Evolutionary conservation across 148 eudicot genomes (phyloP), one percentile per base, ranked within the genome.

Genomic region (Rhododendron ferrugineum): DNA sequence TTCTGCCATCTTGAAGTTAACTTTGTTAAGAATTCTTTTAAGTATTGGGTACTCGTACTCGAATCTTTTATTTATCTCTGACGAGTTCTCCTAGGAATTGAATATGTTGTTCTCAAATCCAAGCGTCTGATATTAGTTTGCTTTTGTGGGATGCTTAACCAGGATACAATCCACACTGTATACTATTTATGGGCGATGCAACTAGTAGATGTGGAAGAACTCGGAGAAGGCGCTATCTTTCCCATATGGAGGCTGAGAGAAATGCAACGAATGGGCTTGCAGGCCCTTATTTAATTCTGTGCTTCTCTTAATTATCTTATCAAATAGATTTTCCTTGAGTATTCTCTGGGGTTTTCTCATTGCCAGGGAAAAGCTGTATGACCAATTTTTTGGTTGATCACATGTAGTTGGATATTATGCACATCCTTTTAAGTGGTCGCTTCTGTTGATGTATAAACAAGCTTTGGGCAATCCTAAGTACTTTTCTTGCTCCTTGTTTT

Each of bases 171-270:
- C 82, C 98, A 94, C 88, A 94, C 92, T 0, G 95, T 97, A 46
- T 85, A 90, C 85, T 94, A 94, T 72, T 90, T 89, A 5, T 97
- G 99, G 99, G 99, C 99, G 9, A 91, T 97, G 98, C 98, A 95
- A 87, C 99, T 89, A 88, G 46, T 89, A 15, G 91, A 89, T 36
- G 88, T 80, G 0, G 96, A 91, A 87, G 94, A 92, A 86, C 79
- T 87, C 3, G 93, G 91, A 22, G 98, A 93, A 54, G 97, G 93
- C 30, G 92, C 93, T 47, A 50, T 91, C 18, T 91, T 90, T 89
- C 92, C 96, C 1, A 90, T 93, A 88, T 97, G 99, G 99, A 92
- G 91, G 93, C 91, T 97, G 72, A 91, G 93, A 85, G 98, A 97
- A 49, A 92, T 95, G 98, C 98, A 97, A 85, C 95, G 94, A 77